A percentile compares a stretch with the other conserved stretches of the same genome.
phyloP scores from a whole-genome alignment of 225 moss, liverwort and hornwort genomes.

The Climacium dendroides region DNA sequence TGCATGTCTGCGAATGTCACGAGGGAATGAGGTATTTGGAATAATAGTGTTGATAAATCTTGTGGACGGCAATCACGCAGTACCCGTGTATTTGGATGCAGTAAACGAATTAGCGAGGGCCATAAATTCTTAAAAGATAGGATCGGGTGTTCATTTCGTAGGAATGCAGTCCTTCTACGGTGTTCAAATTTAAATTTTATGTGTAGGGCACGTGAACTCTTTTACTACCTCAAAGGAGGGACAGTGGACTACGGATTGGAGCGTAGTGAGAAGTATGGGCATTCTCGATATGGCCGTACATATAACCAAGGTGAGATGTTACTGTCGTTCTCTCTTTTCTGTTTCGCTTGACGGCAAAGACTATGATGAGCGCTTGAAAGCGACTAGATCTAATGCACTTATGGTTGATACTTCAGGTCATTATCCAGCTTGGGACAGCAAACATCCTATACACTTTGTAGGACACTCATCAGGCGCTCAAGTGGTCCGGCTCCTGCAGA shows the following conservation, averaged over 20 bases:
- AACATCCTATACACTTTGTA: slow-evolving; percentile 71
- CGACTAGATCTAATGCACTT: background rate
- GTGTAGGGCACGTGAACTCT: slow-evolving; percentile 58
- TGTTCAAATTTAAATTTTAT: background rate
- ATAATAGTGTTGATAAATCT: background rate
- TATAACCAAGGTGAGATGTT: slow-evolving; percentile 21
- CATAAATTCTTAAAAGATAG: background rate
- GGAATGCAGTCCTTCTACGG: background rate
- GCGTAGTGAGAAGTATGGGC: slow-evolving; percentile 42
- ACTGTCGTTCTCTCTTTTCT: background rate
- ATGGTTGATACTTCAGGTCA: slow-evolving; percentile 34
- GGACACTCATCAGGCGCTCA: slow-evolving; percentile 90
- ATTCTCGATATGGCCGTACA: slow-evolving; percentile 58
- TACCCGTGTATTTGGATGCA: background rate
- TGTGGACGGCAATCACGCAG: background rate
- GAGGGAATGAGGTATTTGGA: background rate
- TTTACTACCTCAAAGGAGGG: slow-evolving; percentile 85
- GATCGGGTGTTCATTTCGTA: background rate
- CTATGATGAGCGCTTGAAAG: background rate
- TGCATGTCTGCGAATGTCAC: background rate
- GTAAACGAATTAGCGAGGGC: background rate
- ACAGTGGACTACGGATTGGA: slow-evolving; percentile 61
- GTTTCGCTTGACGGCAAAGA: background rate
- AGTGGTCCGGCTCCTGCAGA: slow-evolving; percentile 63
- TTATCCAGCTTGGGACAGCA: slow-evolving; percentile 61